A percentile compares a stretch with the other conserved stretches of the same genome.
Evolutionary conservation across 1,284 basidiomycete species (phyloP).

Genomic region (Ganoderma boninense): DNA sequence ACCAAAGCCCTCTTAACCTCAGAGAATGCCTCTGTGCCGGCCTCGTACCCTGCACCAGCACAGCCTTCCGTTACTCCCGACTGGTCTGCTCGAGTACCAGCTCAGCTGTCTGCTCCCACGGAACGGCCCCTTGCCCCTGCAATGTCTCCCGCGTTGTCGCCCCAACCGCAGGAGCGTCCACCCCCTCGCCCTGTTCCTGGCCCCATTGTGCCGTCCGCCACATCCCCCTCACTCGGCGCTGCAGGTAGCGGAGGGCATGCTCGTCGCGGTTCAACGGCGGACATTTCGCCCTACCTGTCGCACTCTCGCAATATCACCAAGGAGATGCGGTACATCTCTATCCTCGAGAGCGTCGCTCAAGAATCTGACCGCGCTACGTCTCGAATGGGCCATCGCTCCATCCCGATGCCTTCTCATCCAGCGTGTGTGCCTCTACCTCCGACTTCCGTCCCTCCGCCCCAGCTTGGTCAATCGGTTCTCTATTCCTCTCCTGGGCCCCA

Average conservation of each 20-base stretch:
- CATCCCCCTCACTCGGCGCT: conserved; percentile 14
- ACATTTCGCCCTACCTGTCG: conserved; percentile 72
- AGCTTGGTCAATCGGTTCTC: conserved; percentile 36
- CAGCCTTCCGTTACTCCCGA: conserved; percentile 22
- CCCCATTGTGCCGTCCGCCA: conserved; percentile 1
- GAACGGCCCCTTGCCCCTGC: conserved; percentile 6
- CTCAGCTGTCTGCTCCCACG: conserved; percentile 11
- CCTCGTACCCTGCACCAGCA: conserved; percentile 12
- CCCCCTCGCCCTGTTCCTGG: background rate
- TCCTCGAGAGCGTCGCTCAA: conserved; percentile 77
- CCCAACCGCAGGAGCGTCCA: conserved; percentile 7
- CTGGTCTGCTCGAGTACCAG: conserved; percentile 22
- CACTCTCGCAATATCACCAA: conserved; percentile 63
- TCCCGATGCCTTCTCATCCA: conserved; percentile 19
- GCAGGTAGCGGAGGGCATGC: conserved; percentile 19
- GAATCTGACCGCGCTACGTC: conserved; percentile 73
- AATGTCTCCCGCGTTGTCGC: conserved; percentile 15
- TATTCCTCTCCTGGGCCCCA: conserved; percentile 43
- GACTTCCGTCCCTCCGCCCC: conserved; percentile 28
- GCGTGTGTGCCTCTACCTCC: conserved; percentile 28
- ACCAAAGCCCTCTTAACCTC: conserved; percentile 12
- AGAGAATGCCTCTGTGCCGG: conserved; percentile 13
- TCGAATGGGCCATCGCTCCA: conserved; percentile 45
- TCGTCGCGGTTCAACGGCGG: conserved; percentile 41
- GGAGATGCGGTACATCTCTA: conserved; percentile 72